A percentile compares a stretch with the other conserved stretches of the same genome.
phyloP scores from a whole-genome alignment of 768 basidiomycete species.

The Auricularia sp. region DNA sequence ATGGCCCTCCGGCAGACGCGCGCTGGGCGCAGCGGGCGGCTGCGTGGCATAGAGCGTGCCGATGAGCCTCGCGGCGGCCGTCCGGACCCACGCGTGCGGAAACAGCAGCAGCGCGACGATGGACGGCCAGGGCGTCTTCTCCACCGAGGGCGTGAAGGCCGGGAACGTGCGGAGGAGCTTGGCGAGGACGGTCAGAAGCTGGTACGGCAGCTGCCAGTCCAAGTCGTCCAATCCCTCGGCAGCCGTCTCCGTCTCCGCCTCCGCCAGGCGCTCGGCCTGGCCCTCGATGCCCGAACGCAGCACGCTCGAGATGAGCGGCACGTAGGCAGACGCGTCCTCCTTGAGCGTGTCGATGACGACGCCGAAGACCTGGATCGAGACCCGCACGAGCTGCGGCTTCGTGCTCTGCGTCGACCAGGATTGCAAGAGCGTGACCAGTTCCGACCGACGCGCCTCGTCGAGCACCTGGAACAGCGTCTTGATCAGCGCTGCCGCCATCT shows the following conservation, averaged over 20 bases:
- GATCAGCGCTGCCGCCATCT: conserved; percentile 77
- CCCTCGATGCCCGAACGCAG: conserved; percentile 34
- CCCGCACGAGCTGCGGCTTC: conserved; percentile 52
- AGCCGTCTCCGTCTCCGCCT: conserved; percentile 20
- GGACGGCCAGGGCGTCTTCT: conserved; percentile 47
- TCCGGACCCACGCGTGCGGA: conserved; percentile 92
- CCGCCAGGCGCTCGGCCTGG: conserved; percentile 28
- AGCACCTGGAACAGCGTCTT: conserved; percentile 64
- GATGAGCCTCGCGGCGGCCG: conserved; percentile 64
- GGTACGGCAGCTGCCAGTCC: conserved; percentile 79
- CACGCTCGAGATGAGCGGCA: conserved; percentile 33
- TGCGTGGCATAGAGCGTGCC: conserved; percentile 53
- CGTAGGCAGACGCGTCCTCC: conserved; percentile 32
- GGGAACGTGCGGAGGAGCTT: conserved; percentile 47
- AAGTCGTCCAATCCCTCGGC: conserved; percentile 43
- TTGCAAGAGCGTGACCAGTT: conserved; percentile 61
- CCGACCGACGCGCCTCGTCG: conserved; percentile 43
- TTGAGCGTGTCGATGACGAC: conserved; percentile 64
- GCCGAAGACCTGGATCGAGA: conserved; percentile 76
- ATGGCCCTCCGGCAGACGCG: conserved; percentile 21
- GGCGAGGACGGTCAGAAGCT: conserved; percentile 54
- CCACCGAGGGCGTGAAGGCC: conserved; percentile 14
- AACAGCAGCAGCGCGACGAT: conserved; percentile 64
- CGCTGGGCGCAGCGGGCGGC: conserved; percentile 30
- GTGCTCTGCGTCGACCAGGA: conserved; percentile 62